Base-by-base conservation (phyloP, 2,329 filamentous ascomycete genomes). In the Ceratocystis diversiconidia region DNA sequence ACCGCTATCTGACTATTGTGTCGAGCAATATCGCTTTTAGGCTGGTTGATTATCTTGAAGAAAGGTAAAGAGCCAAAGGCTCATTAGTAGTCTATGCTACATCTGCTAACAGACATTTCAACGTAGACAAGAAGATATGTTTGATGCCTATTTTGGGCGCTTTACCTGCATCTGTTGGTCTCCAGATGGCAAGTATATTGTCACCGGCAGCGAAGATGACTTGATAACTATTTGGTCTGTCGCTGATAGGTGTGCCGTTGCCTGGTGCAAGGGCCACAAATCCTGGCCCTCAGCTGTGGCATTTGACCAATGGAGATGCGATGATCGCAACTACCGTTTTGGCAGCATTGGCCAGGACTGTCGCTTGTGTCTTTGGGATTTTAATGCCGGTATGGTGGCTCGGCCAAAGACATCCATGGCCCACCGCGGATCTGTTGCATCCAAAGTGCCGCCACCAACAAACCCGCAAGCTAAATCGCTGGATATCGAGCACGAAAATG, bases 251-350 rank as follows among this genome's bases (percentile, higher is more conserved):
- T 84, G 86, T 64, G 85, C 99, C 62, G 87, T 99, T 62, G 94
- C 92, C 19, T 85, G 94, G 69, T 97, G 94, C 73, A 90, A 95
- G 72, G 94, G 94, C 2, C 94, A 99, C 75, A 88, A 95, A 69
- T 96, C 91, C 3, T 99, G 91, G 91, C 92, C 99, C 0, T 91
- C 90, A 2, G 85, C 87, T 17, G 90, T 99, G 48, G 90, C 90
- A 2, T 99, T 97, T 73, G 94, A 99, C 73, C 91, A 91, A 0
- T 99, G 94, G 94, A 84, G 92, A 69, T 99, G 94, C 72, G 94
- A 99, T 72, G 90, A 95, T 73, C 85, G 88, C 70, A 97, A 90
- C 71, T 99, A 99, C 75, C 85, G 94, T 1, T 96, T 99, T 71
- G 94, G 94, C 36, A 96, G 90, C 71, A 92, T 99, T 0, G 94